Conservation (phyloP, 352 stramenopile species). For the Globisporangium radiosum region DNA sequence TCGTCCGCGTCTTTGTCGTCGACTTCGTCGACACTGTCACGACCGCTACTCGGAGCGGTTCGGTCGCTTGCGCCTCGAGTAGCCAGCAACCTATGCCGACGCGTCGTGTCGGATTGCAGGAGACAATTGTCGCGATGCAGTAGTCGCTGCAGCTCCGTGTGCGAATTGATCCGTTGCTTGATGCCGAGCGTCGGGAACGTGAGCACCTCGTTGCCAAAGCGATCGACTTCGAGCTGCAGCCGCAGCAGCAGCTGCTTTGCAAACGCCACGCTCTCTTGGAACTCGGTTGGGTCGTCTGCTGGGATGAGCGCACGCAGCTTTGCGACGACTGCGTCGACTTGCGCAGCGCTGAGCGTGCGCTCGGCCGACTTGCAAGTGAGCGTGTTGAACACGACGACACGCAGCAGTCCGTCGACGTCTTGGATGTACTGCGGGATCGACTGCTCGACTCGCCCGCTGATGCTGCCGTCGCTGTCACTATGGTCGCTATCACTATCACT, state of each 20-base stretch:
- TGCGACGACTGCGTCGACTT: slow-evolving; percentile 4
- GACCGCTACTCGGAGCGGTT: background rate
- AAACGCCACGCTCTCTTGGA: slow-evolving; percentile 17
- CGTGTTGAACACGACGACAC: slow-evolving; percentile 11
- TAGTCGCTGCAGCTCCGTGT: slow-evolving; percentile 2
- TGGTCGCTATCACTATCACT: slow-evolving; percentile 7
- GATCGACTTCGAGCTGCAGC: slow-evolving; percentile 48
- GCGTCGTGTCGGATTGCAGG: background rate
- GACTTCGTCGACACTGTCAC: background rate
- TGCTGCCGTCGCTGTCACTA: background rate
- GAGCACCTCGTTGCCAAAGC: slow-evolving; percentile 48
- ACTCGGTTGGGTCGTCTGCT: background rate
- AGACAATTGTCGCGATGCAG: background rate
- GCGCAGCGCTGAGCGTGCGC: slow-evolving; percentile 5
- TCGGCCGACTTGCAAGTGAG: slow-evolving; percentile 7
- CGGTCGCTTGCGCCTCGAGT: background rate
- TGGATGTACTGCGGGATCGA: slow-evolving; percentile 7
- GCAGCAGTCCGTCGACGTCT: slow-evolving; percentile 2
- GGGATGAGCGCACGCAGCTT: background rate
- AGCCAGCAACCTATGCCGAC: background rate
- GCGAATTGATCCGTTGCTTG: slow-evolving; percentile 11
- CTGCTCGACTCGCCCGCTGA: background rate
- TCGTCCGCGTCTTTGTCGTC: background rate
- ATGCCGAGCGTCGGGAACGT: slow-evolving; percentile 38
- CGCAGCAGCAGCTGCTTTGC: slow-evolving; percentile 25